These are phyloP conservation scores for Persicaria tinctoria DNA, from an alignment of 148 eudicot species.

Conservation along the genomic window DNA sequence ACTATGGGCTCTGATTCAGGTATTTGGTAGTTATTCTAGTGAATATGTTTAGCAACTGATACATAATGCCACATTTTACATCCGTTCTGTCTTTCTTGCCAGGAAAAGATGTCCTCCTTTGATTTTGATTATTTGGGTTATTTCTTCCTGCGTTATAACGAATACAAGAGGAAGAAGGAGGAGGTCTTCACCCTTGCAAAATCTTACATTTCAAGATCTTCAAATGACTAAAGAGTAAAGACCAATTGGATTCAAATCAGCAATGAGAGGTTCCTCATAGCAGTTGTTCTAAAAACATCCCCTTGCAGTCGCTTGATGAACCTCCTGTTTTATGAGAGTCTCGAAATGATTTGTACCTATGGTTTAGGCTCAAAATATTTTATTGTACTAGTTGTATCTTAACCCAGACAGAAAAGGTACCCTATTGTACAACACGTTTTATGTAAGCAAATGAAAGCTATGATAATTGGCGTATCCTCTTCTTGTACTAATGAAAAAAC, in stretches of 20 bases:
- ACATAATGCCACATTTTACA: too few species aligned
- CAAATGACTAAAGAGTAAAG: not conserved
- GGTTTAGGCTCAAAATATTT: too few species aligned
- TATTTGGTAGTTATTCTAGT: constrained; percentile 15
- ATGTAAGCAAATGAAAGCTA: not conserved
- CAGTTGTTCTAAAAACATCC: too few species aligned
- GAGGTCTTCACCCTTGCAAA: constrained; percentile 43
- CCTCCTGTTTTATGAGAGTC: too few species aligned
- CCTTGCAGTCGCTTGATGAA: too few species aligned
- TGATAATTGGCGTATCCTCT: not conserved
- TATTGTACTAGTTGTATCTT: not conserved
- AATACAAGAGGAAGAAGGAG: constrained; percentile 75
- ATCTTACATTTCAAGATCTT: constrained; percentile 28
- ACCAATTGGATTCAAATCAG: too few species aligned
- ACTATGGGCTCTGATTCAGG: constrained; percentile 95
- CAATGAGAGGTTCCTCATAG: too few species aligned
- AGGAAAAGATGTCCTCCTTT: constrained; percentile 94
- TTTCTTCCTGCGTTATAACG: constrained; percentile 72
- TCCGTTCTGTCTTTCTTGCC: constrained; percentile 12
- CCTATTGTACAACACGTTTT: not conserved
- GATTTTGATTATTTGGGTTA: constrained; percentile 82
- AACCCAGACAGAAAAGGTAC: not conserved
- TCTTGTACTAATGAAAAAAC: not conserved
- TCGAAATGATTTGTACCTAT: too few species aligned
- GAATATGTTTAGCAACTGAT: not conserved